Base-by-base conservation (phyloP, 192 early-diverging fungal genomes). In the Thamnidium elegans region DNA sequence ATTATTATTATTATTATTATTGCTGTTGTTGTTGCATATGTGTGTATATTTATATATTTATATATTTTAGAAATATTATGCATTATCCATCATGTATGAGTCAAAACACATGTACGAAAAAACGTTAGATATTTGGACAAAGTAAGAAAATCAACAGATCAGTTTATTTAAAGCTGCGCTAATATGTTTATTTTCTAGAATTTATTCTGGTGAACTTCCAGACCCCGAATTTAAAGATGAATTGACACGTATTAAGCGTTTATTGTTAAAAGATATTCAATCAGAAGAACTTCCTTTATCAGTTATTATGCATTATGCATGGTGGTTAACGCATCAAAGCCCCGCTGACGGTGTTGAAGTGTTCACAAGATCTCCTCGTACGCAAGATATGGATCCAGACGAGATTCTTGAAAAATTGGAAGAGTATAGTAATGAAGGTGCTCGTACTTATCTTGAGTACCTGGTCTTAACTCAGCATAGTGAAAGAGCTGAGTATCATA, bases 121-220 rank as follows among this genome's bases (percentile, higher is more conserved):
- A 20, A 69, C 77, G 3, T 69, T 93, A 53, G 84, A 87, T 19
- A 68, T 89, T 10, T 90, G 87, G 87, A 79, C 76, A 58, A 75
- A 72, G 90, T 91, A 76, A 43, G 69, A 55, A n/a, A n/a, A n/a
- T n/a, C n/a, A n/a, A n/a, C n/a, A 15, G 10, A 47, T 11, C 36
- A 32, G n/a, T 26, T 23, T 52, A 21, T 2, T n/a, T 52, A 15
- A 43, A n/a, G n/a, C 26, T 26, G 26, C 3, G 26, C 26, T 26
- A 3, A 26, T n/a, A n/a, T n/a, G n/a, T 26, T 26, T 15, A 4
- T 45, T 15, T 45, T 45, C 4, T 19, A 88, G 84, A 34, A 75
- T 92, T 15, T 68, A 79, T 21, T 56, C 62, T 0, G 69, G 78
- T 7, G 80, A 86, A 55, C 54, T 85, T 4, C 32, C 59, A 15